These are phyloP conservation scores for Phoma sp. DNA, from an alignment of 2,329 filamentous ascomycete genomes.

Conservation along the genomic window DNA sequence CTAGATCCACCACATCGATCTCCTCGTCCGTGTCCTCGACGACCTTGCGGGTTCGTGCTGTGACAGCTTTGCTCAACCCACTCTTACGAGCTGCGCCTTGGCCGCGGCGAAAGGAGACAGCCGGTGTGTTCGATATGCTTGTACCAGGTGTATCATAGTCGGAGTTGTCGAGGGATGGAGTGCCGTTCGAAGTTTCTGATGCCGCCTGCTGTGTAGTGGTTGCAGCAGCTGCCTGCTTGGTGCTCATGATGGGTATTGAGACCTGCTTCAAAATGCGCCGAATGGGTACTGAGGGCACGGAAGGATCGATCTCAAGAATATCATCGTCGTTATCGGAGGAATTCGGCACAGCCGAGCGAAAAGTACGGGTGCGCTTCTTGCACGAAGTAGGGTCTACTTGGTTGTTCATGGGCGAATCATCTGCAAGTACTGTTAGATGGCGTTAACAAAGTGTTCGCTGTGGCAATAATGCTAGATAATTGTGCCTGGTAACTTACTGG, in stretches of 20 bases:
- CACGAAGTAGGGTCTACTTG: slow-evolving; percentile 2
- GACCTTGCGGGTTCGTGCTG: slow-evolving; percentile 25
- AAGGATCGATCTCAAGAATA: slow-evolving; percentile 16
- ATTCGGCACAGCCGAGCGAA: slow-evolving; percentile 40
- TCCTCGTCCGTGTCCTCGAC: slow-evolving; percentile 42
- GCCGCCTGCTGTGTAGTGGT: slow-evolving; percentile 22
- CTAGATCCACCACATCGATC: slow-evolving; percentile 48
- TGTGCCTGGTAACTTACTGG: slow-evolving; percentile 4
- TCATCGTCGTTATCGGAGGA: slow-evolving; percentile 43
- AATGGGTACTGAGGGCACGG: slow-evolving; percentile 10
- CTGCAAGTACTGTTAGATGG: slow-evolving; percentile 1
- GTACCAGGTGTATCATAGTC: slow-evolving; percentile 70
- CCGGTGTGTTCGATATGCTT: slow-evolving; percentile 64
- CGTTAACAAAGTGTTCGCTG: neutral
- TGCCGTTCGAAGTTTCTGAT: slow-evolving; percentile 37
- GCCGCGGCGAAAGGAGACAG: slow-evolving; percentile 44
- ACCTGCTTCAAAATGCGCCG: slow-evolving; percentile 45
- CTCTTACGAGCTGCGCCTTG: slow-evolving; percentile 36
- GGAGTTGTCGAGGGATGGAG: slow-evolving; percentile 49
- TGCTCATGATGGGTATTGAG: slow-evolving; percentile 36
- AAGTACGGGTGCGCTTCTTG: slow-evolving; percentile 29
- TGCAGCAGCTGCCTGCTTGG: slow-evolving; percentile 7
- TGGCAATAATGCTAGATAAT: neutral
- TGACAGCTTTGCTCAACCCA: slow-evolving; percentile 26
- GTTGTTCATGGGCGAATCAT: slow-evolving; percentile 5